phyloP scores from a whole-genome alignment of 2,329 filamentous ascomycete species.

The Penicillium sp. region DNA sequence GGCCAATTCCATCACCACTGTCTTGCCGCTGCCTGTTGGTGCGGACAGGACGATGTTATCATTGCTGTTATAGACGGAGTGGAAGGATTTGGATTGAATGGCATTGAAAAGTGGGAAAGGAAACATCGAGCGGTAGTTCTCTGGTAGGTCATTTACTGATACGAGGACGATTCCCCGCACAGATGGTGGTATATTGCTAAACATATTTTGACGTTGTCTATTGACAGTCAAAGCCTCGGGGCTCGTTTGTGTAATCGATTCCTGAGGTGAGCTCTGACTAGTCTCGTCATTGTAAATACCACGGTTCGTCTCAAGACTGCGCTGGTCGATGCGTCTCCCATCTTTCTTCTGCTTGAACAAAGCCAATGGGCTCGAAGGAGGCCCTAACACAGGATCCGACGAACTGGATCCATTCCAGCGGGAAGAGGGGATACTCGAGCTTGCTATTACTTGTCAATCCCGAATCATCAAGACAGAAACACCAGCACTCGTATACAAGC shows the following conservation, averaged over 20 bases:
- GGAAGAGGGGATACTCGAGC: conserved; percentile 23
- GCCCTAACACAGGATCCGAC: conserved; percentile 23
- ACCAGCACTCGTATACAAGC: background rate
- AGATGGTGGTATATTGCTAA: conserved; percentile 32
- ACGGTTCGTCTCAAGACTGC: background rate
- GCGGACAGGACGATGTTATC: conserved; percentile 79
- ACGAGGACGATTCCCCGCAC: conserved; percentile 63
- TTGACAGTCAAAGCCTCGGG: background rate
- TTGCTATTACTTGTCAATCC: conserved; percentile 17
- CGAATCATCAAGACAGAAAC: background rate
- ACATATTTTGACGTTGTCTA: conserved; percentile 8
- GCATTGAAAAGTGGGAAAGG: conserved; percentile 76
- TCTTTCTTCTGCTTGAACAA: conserved; percentile 21
- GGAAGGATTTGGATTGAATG: conserved; percentile 77
- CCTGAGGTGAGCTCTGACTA: background rate
- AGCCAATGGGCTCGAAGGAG: conserved; percentile 35
- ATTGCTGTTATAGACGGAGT: conserved; percentile 62
- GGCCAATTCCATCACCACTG: conserved; percentile 75
- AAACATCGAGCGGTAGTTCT: conserved; percentile 69
- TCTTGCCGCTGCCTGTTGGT: conserved; percentile 85
- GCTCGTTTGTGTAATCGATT: background rate
- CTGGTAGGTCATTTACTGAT: conserved; percentile 62
- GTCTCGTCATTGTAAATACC: background rate
- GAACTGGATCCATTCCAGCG: conserved; percentile 30
- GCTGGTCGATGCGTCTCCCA: conserved; percentile 1